Evolutionary conservation across 139 green algal species (phyloP).

Genomic region (Nannochloris sp.): DNA sequence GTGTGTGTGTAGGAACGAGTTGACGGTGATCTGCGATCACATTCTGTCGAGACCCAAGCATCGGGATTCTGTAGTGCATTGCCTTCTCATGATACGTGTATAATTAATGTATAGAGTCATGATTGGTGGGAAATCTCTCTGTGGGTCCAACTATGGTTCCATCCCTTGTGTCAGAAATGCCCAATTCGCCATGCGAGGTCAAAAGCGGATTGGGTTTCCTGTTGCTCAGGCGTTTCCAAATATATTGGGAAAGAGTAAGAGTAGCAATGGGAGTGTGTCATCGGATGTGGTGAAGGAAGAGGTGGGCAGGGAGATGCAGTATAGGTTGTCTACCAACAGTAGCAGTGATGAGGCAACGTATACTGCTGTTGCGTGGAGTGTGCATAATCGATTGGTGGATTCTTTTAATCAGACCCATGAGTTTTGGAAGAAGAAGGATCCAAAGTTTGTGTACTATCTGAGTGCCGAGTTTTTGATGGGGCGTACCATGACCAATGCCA

Average conservation of each 20-base stretch:
- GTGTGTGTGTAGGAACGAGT: background rate
- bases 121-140: no score
- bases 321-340: background rate
- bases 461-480: slow-evolving; percentile 94
- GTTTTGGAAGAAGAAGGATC: slow-evolving; percentile 64
- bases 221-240: no score
- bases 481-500: slow-evolving; percentile 83
- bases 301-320: slow-evolving; percentile 4
- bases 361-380: slow-evolving; percentile 41
- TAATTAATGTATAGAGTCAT: background rate
- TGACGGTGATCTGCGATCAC: background rate
- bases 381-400: slow-evolving; percentile 79
- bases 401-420: slow-evolving; percentile 70
- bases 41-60: background rate
- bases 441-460: slow-evolving; percentile 97
- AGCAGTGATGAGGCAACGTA: background rate
- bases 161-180: no score
- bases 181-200: no score
- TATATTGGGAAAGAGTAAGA: background rate
- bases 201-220: no score
- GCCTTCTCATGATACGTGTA: background rate
- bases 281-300: slow-evolving; percentile 6
- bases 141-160: no score
- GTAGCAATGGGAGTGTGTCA: background rate
- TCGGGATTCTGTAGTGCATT: background rate